Percentiles rank a stretch among this genome's conserved stretches.
These are phyloP conservation scores for Solanum appendiculatum DNA, from an alignment of 257 asterid species.

Conservation along the genomic window DNA sequence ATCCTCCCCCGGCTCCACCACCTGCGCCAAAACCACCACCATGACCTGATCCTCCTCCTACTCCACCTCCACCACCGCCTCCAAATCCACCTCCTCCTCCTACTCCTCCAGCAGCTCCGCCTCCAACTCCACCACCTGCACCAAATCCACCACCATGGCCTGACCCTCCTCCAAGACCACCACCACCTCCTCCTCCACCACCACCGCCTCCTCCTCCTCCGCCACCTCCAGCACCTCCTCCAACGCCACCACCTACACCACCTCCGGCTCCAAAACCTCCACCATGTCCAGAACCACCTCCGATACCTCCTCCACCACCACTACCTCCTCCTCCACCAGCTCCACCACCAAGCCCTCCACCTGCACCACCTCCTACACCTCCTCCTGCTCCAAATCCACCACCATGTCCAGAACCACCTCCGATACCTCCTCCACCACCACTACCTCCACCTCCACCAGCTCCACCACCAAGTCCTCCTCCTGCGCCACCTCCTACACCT, in stretches of 20 bases:
- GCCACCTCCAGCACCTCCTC: constrained; percentile 14
- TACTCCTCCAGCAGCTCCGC: constrained; percentile 12
- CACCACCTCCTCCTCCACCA: constrained; percentile 13
- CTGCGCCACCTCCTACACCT: background rate
- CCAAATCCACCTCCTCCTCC: constrained; percentile 18
- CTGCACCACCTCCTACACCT: background rate
- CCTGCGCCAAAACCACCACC: constrained; percentile 12
- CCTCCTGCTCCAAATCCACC: constrained; percentile 3
- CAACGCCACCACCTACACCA: constrained; percentile 14
- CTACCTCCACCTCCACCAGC: background rate
- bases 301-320: constrained; percentile 5
- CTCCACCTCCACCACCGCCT: constrained; percentile 14
- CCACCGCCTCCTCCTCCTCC: constrained; percentile 9
- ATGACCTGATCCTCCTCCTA: constrained; percentile 16
- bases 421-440: constrained; percentile 7
- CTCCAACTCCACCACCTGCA: constrained; percentile 20
- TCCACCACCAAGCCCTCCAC: constrained; percentile 2
- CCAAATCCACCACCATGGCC: constrained; percentile 22
- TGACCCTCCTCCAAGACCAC: constrained; percentile 20
- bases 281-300: constrained; percentile 8
- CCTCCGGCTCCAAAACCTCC: constrained; percentile 11
- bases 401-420: constrained; percentile 6
- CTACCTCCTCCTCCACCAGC: constrained; percentile 7
- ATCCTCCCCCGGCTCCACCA: constrained; percentile 7
- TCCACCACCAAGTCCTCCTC: background rate